phyloP scores from a whole-genome alignment of 306 rosid genomes.

The Cicer pinnatifidum region DNA sequence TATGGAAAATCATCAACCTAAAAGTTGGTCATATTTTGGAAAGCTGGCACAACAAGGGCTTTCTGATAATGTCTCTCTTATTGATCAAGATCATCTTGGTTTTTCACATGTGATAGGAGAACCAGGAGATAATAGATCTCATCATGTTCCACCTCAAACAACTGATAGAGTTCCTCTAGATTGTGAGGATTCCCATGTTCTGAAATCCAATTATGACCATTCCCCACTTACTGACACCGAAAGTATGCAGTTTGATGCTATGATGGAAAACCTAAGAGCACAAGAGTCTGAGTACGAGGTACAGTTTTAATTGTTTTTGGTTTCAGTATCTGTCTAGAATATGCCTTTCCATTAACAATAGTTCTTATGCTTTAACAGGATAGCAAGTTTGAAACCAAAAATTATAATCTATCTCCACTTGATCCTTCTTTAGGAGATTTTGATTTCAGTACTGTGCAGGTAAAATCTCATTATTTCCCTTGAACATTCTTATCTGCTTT shows the following conservation, averaged over 20 bases:
- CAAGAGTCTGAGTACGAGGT: conserved; percentile 68
- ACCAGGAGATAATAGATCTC: conserved; percentile 45
- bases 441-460: conserved; percentile 79
- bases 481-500: conserved; percentile 24
- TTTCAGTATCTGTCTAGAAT: conserved; percentile 37
- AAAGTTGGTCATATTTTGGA: conserved; percentile 77
- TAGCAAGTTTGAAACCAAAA: conserved; percentile 56
- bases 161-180: conserved; percentile 48
- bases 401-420: conserved; percentile 54
- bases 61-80: conserved; percentile 63
- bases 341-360: conserved; percentile 41
- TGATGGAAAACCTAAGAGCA: conserved; percentile 53
- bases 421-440: conserved; percentile 64
- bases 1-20: conserved; percentile 78
- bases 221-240: conserved; percentile 57
- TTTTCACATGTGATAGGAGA: conserved; percentile 57
- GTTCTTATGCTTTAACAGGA: conserved; percentile 56
- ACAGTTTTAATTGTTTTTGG: conserved; percentile 30
- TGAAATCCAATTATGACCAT: conserved; percentile 54
- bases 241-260: conserved; percentile 65
- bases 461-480: conserved; percentile 41
- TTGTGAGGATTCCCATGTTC: conserved; percentile 52
- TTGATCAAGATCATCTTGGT: conserved; percentile 78
- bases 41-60: conserved; percentile 74
- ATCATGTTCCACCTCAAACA: conserved; percentile 49